Evolutionary conservation across 176 grass and related monocot species (phyloP), one percentile per base, ranked within the genome.

Genomic region (Eremochloa ophiuroides): DNA sequence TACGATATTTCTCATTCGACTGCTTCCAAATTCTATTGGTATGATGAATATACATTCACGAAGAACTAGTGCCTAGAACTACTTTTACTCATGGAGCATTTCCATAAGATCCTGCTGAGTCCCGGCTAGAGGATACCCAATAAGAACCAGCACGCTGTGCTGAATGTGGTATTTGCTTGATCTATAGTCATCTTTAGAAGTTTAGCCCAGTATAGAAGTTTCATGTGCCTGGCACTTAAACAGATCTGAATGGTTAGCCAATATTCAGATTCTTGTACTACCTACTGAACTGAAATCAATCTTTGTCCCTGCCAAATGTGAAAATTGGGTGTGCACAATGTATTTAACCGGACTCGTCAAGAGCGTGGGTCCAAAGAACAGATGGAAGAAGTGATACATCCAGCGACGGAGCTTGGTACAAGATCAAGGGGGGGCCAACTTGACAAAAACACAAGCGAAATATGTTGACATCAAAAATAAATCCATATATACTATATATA

Each of bases 341-440:
- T n/a, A n/a, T n/a, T n/a, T n/a, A n/a, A n/a, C n/a, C n/a, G n/a
- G n/a, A n/a, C n/a, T n/a, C n/a, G n/a, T n/a, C n/a, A n/a, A n/a
- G n/a, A n/a, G n/a, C n/a, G n/a, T n/a, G n/a, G n/a, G n/a, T n/a
- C n/a, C n/a, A n/a, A n/a, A n/a, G n/a, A n/a, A n/a, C n/a, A n/a
- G n/a, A n/a, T n/a, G n/a, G n/a, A n/a, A n/a, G n/a, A n/a, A n/a
- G n/a, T n/a, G n/a, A n/a, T n/a, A n/a, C n/a, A n/a, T n/a, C n/a
- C 41, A 34, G 86, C 84, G 8, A 8, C 93, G 66, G 88, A 93
- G 35, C 14, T 16, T 4, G 10, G n/a, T 16, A 46, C 10, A 8
- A 42, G 13, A 42, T 42, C 41, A 42, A 42, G 41, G 41, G 10
- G 8, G 41, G 41, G n/a, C 10, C 41, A 42, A 42, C 41, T 42